Evolutionary conservation across 2,329 filamentous ascomycete genomes (phyloP).

Genomic region (Neurospora sp.): DNA sequence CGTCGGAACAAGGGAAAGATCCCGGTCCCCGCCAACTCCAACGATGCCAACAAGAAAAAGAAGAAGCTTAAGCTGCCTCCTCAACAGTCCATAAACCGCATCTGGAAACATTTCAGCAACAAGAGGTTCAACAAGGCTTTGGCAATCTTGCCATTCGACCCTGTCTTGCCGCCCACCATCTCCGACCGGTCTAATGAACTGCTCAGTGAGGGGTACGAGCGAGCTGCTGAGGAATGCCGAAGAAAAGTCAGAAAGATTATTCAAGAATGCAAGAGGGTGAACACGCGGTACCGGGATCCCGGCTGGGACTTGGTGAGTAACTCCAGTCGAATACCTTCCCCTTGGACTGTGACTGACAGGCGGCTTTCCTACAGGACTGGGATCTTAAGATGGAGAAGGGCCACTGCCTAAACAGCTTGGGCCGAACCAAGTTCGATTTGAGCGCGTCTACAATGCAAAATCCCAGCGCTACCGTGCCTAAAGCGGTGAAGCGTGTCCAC

Average conservation of each 20-base stretch:
- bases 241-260: conserved; percentile 53
- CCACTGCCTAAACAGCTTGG: conserved; percentile 44
- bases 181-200: conserved; percentile 50
- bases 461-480: conserved; percentile 47
- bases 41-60: conserved; percentile 39
- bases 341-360: conserved; percentile 3
- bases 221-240: conserved; percentile 53
- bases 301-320: conserved; percentile 47
- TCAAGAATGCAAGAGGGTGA: conserved; percentile 59
- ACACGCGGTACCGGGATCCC: conserved; percentile 68
- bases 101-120: conserved; percentile 53
- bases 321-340: conserved; percentile 6
- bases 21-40: conserved; percentile 9
- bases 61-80: conserved; percentile 50
- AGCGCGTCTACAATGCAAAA: conserved; percentile 33
- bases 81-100: conserved; percentile 56
- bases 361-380: conserved; percentile 39
- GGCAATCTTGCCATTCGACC: conserved; percentile 54
- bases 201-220: conserved; percentile 50
- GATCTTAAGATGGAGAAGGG: conserved; percentile 58
- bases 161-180: conserved; percentile 40
- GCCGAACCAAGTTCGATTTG: conserved; percentile 42
- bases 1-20: conserved; percentile 17
- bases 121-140: conserved; percentile 57
- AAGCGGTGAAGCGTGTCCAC: conserved; percentile 64